These are phyloP conservation scores for Capronia americana DNA, from an alignment of 2,329 filamentous ascomycete genomes.

Conservation along the genomic window DNA sequence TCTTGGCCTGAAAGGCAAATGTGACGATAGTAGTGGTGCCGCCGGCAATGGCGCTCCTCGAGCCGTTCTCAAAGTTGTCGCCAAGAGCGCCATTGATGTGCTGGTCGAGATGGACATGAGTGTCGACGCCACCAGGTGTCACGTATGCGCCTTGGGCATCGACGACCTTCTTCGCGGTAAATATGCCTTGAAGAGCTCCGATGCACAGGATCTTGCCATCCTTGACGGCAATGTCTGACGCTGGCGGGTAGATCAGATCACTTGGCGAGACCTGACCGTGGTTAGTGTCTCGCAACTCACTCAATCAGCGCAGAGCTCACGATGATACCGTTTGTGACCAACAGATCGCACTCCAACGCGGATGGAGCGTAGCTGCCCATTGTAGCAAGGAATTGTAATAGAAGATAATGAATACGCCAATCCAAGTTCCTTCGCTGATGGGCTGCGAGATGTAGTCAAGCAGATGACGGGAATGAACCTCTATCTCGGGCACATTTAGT, in stretches of 20 bases:
- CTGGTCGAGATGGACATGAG: conserved; percentile 26
- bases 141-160: conserved; percentile 25
- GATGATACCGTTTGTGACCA: conserved; percentile 54
- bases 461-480: not conserved
- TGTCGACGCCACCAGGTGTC: conserved; percentile 23
- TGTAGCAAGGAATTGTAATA: not conserved
- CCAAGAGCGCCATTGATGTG: conserved; percentile 35
- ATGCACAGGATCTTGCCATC: conserved; percentile 19
- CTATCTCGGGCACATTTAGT: not conserved
- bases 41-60: conserved; percentile 62
- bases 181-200: conserved; percentile 12
- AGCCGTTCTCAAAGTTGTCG: conserved; percentile 57
- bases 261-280: conserved; percentile 16
- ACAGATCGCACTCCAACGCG: conserved; percentile 43
- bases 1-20: conserved; percentile 61
- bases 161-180: conserved; percentile 7
- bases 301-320: conserved; percentile 48
- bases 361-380: conserved; percentile 23
- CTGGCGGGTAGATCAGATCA: conserved; percentile 25
- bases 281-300: conserved; percentile 40
- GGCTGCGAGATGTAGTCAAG: not conserved
- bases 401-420: not conserved
- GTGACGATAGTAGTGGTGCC: conserved; percentile 65
- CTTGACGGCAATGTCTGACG: conserved; percentile 24
- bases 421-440: not conserved